Evolutionary conservation across 805 yeast species (phyloP).

Genomic region (Komagataella populi): DNA sequence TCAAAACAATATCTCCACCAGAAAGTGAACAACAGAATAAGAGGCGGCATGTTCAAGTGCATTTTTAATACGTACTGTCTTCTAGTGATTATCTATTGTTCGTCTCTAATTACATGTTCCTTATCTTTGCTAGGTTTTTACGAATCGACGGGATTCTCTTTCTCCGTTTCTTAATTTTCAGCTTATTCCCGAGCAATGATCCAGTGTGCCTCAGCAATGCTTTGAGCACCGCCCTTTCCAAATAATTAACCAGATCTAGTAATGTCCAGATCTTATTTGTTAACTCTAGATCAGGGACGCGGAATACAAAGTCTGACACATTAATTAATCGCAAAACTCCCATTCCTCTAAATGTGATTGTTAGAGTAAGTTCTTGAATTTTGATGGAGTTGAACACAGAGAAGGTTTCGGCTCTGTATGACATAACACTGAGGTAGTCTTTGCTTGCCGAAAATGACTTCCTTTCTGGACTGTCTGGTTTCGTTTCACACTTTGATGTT

Average conservation of each 20-base stretch:
- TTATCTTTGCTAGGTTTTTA: not conserved
- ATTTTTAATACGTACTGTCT: constrained; percentile 5
- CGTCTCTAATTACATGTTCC: not conserved
- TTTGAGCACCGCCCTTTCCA: constrained; percentile 52
- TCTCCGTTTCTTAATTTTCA: constrained; percentile 15
- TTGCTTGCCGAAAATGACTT: constrained; percentile 1
- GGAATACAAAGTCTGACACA: constrained; percentile 58
- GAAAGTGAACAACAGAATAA: constrained; percentile 10
- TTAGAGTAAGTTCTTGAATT: constrained; percentile 35
- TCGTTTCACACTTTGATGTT: not conserved
- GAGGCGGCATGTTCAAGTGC: constrained; percentile 19
- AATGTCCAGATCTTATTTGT: constrained; percentile 58
- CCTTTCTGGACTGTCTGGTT: constrained; percentile 3
- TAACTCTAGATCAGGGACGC: constrained; percentile 48
- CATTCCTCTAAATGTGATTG: constrained; percentile 67
- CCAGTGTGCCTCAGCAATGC: constrained; percentile 57
- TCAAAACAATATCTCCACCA: constrained; percentile 8
- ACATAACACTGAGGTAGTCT: constrained; percentile 39
- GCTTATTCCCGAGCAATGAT: constrained; percentile 63
- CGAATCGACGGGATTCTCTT: constrained; percentile 3
- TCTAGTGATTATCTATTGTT: not conserved
- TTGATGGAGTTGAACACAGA: constrained; percentile 51
- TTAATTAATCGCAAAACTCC: constrained; percentile 59
- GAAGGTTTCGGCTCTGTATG: constrained; percentile 59
- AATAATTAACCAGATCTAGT: constrained; percentile 46